Evolutionary conservation across 164 flowering plant genomes (phyloP).

Genomic region (Pachysandra terminalis): DNA sequence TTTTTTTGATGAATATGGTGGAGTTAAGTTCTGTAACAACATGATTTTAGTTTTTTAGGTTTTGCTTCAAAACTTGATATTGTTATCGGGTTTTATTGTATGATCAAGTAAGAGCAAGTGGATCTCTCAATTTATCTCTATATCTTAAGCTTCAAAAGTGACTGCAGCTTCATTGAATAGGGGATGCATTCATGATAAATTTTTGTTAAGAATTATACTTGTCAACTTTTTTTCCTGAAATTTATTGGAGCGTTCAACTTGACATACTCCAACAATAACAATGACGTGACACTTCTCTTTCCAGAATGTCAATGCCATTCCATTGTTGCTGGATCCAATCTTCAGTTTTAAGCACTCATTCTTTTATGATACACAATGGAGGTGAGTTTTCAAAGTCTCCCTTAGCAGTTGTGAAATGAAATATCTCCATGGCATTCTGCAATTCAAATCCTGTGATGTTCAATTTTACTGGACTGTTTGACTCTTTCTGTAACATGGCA

Average conservation of each 20-base stretch:
- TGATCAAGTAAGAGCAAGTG: too few species aligned
- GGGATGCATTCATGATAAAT: not conserved
- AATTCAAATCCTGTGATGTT: not conserved
- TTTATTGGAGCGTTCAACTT: not conserved
- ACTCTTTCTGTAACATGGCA: not conserved
- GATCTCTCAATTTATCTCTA: too few species aligned
- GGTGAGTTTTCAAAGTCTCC: conserved; percentile 25
- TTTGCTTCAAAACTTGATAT: too few species aligned
- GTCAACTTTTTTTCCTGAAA: not conserved
- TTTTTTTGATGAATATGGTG: too few species aligned
- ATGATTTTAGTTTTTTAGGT: too few species aligned
- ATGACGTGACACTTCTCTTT: conserved; percentile 9
- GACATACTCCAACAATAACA: not conserved
- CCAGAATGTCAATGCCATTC: conserved; percentile 35
- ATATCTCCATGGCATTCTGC: conserved; percentile 3
- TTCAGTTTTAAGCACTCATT: conserved; percentile 15
- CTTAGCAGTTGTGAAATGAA: not conserved
- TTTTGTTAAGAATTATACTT: not conserved
- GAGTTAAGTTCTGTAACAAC: too few species aligned
- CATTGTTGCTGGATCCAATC: conserved; percentile 25
- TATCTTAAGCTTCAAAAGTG: not conserved
- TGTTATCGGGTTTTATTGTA: too few species aligned
- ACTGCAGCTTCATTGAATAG: not conserved
- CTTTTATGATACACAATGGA: not conserved
- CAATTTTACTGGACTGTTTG: not conserved